Evolutionary conservation across 305 asterid species (phyloP), one percentile per base, ranked within the genome.

Genomic region (Rubia balearica): DNA sequence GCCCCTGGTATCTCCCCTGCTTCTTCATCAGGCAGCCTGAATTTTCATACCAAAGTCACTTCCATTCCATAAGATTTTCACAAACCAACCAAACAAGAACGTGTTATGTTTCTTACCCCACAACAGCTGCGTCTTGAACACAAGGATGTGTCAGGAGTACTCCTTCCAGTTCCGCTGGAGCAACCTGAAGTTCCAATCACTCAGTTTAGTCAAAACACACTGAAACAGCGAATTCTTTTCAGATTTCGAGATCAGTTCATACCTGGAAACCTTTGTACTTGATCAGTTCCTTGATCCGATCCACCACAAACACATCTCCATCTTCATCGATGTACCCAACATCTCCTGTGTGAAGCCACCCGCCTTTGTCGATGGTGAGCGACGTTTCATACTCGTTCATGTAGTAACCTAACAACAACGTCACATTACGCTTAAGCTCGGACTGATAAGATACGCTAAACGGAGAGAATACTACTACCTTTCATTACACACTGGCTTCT

Each of bases 331-430:
- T 94, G 87, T 88, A 94, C 51, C 97, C 99, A 65, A 91, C 83
- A 76, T 93, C 98, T 7, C 98, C 96, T 0, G 96, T 90, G 81
- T 89, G 98, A 59, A 94, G 96, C 98, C 98, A 94, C 6, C 95
- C 95, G 4, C 88, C 87, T 75, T 84, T 75, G 77, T 92, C 96
- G 2, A 92, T 87, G 40, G 89, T 89, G 64, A 82, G 86, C 41
- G 74, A 68, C 2, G 95, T 92, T 80, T 92, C 96, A 1, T 82
- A 76, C 76, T 90, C 94, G 59, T 92, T 92, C 73, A 89, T 91
- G 81, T 85, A 87, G 81, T 90, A 92, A 21, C 97, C 98, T 92
- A 68, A 69, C 42, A 16, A 63, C 14, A 33, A 24, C 6, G 22
- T 1, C 42, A 17, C 1, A 6, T 51, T 51, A 1, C 57, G 17